Conservation (phyloP, 768 basidiomycete genomes). For the Termitomyces sp. region DNA sequence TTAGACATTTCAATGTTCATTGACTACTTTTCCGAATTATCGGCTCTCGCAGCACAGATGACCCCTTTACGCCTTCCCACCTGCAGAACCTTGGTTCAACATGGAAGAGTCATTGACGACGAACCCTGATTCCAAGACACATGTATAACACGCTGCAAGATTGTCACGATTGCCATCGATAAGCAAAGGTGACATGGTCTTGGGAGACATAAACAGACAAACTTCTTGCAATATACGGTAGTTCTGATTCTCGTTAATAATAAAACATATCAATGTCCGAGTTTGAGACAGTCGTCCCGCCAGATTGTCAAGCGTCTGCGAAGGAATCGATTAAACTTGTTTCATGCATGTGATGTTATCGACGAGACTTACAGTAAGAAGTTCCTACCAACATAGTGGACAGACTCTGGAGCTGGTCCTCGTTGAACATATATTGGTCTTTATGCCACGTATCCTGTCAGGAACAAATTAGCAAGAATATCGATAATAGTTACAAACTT, state of each 20-base stretch:
- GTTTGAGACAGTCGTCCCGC: background rate
- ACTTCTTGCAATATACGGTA: background rate
- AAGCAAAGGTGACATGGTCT: conserved; percentile 1
- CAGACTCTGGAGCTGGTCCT: conserved; percentile 85
- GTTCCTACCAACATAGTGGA: conserved; percentile 89
- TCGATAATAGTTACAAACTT: conserved; percentile 7
- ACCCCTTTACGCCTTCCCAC: background rate
- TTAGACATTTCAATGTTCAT: background rate
- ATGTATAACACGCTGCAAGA: conserved; percentile 19
- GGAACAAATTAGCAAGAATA: conserved; percentile 10
- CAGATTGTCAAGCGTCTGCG: conserved; percentile 1
- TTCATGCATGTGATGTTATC: background rate
- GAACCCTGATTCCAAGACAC: conserved; percentile 13
- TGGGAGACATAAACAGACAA: background rate
- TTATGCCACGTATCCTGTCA: conserved; percentile 87
- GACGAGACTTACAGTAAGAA: conserved; percentile 70
- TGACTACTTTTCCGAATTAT: background rate
- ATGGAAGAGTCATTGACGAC: background rate
- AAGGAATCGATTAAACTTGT: background rate
- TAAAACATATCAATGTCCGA: background rate
- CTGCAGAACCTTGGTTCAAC: background rate
- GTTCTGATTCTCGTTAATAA: background rate
- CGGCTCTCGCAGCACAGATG: background rate
- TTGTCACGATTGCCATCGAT: conserved; percentile 18
- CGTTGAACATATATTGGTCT: conserved; percentile 82